These are phyloP conservation scores for Amylocarpus encephaloides DNA, from an alignment of 2,329 filamentous ascomycete species.

Conservation along the genomic window DNA sequence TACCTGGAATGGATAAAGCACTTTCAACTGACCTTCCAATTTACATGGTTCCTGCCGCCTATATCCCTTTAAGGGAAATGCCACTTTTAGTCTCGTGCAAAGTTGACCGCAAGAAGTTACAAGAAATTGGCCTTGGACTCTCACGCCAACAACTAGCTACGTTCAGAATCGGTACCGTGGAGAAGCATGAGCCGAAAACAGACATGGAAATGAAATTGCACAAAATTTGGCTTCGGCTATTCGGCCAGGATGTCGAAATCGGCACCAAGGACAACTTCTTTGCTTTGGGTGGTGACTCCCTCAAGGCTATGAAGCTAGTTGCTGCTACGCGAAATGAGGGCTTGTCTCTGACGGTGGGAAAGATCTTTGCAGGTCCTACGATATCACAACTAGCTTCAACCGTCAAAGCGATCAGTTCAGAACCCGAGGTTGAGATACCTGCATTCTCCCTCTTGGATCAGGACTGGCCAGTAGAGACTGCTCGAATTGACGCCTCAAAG, in stretches of 20 bases:
- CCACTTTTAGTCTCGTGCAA: conserved; percentile 30
- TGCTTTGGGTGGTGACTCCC: conserved; percentile 30
- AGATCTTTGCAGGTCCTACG: conserved; percentile 37
- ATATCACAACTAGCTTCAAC: conserved; percentile 39
- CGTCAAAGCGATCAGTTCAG: conserved; percentile 15
- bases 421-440: conserved; percentile 3
- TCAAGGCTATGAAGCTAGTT: conserved; percentile 39
- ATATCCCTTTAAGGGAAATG: conserved; percentile 27
- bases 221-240: conserved; percentile 8
- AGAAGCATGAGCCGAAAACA: conserved; percentile 1
- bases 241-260: conserved; percentile 1
- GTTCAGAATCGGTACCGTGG: neutral
- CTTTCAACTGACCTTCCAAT: conserved; percentile 30
- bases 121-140: neutral
- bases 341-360: conserved; percentile 34
- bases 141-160: neutral
- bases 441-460: conserved; percentile 26
- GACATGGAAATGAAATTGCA: conserved; percentile 9
- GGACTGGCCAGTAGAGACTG: conserved; percentile 9
- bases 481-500: conserved; percentile 20
- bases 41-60: conserved; percentile 32
- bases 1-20: conserved; percentile 3
- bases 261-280: conserved; percentile 34
- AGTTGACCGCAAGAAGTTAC: conserved; percentile 33
- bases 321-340: conserved; percentile 28